Percentiles rank a stretch among this genome's conserved stretches.
Evolutionary conservation across 352 stramenopile genomes (phyloP).

Genomic region (Bremia lactucae): DNA sequence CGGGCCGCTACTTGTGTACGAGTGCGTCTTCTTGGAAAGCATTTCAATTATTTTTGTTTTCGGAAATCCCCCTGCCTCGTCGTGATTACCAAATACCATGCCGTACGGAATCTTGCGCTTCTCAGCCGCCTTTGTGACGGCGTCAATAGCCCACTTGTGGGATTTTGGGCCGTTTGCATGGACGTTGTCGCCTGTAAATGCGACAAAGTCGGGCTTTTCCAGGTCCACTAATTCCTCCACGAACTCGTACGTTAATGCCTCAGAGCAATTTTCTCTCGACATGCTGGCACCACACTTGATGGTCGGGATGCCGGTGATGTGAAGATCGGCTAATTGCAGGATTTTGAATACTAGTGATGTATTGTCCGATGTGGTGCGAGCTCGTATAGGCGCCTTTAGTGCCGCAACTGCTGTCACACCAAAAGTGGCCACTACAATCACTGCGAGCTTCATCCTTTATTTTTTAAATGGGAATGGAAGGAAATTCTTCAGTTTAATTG

Average conservation of each 20-base stretch:
- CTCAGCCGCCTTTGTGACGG: conserved; percentile 23
- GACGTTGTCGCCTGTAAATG: conserved; percentile 51
- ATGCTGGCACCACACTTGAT: conserved; percentile 23
- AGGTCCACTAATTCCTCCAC: conserved; percentile 37
- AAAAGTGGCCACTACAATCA: not conserved
- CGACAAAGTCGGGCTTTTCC: conserved; percentile 43
- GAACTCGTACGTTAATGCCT: conserved; percentile 34
- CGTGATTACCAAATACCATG: conserved; percentile 55
- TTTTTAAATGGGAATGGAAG: too few relatives aligned
- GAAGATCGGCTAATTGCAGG: conserved; percentile 43
- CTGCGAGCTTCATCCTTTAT: not conserved
- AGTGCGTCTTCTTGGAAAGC: conserved; percentile 24
- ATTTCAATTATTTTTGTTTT: conserved; percentile 27
- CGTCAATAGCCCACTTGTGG: conserved; percentile 28
- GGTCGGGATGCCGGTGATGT: conserved; percentile 35
- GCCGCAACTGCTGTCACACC: not conserved
- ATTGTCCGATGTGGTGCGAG: conserved; percentile 12
- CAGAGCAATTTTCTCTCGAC: conserved; percentile 25
- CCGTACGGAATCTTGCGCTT: conserved; percentile 35
- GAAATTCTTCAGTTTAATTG: too few relatives aligned
- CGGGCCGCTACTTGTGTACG: conserved; percentile 34
- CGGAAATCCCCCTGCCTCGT: conserved; percentile 32
- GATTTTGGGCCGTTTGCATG: conserved; percentile 18
- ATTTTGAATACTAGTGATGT: conserved; percentile 38
- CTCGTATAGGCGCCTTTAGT: conserved; percentile 11